These are phyloP conservation scores for Mycena rosella DNA, from an alignment of 768 basidiomycete species.

Conservation along the genomic window DNA sequence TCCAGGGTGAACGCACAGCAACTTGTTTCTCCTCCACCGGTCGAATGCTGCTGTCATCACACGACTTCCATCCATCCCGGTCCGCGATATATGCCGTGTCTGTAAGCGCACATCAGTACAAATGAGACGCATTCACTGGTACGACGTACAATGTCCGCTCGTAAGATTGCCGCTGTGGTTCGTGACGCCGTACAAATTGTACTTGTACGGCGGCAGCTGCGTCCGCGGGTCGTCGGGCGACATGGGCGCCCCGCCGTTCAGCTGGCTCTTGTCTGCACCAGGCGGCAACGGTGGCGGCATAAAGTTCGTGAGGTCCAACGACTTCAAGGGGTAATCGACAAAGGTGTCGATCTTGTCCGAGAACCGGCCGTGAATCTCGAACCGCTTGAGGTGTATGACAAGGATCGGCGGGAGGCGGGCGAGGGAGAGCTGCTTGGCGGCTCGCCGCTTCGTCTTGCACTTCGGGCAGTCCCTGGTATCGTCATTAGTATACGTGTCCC, in stretches of 20 bases:
- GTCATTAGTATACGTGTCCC: not conserved
- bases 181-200: slow-evolving; percentile 95
- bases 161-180: slow-evolving; percentile 96
- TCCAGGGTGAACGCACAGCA: slow-evolving; percentile 65
- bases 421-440: slow-evolving; percentile 88
- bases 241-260: slow-evolving; percentile 57
- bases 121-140: not conserved
- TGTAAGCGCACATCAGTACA: slow-evolving; percentile 46
- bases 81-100: slow-evolving; percentile 95
- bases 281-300: slow-evolving; percentile 86
- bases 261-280: slow-evolving; percentile 65
- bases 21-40: slow-evolving; percentile 82
- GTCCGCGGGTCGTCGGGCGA: slow-evolving; percentile 79
- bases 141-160: slow-evolving; percentile 91
- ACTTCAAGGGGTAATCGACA: slow-evolving; percentile 87
- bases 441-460: slow-evolving; percentile 90
- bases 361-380: slow-evolving; percentile 91
- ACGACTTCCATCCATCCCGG: slow-evolving; percentile 90
- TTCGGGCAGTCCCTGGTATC: slow-evolving; percentile 88
- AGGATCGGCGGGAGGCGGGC: slow-evolving; percentile 95
- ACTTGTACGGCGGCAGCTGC: slow-evolving; percentile 90
- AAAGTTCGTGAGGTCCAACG: slow-evolving; percentile 77
- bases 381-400: slow-evolving; percentile 92
- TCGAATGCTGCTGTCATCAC: slow-evolving; percentile 92
- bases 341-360: slow-evolving; percentile 97